phyloP scores from a whole-genome alignment of 768 basidiomycete genomes.

The Suillus cothurnatus region DNA sequence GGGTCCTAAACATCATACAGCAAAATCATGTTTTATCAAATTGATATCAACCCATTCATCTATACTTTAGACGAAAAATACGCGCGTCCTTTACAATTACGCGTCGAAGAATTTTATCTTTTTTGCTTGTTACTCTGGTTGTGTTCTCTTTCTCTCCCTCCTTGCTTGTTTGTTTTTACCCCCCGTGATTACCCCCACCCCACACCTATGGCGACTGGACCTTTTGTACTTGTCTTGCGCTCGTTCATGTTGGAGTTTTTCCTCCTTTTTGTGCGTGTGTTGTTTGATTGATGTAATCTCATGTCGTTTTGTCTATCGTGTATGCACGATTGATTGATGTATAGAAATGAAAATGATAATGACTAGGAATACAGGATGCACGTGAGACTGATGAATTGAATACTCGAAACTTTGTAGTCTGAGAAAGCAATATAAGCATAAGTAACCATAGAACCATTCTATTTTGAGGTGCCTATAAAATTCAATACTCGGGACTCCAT shows the following conservation, averaged over 20 bases:
- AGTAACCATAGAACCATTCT: background rate
- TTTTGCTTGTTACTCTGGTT: background rate
- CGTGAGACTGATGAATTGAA: background rate
- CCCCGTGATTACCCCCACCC: background rate
- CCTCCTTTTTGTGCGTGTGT: background rate
- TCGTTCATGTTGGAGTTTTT: background rate
- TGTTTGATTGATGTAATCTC: constrained; percentile 10
- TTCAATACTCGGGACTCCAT: constrained; percentile 45
- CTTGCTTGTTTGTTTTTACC: background rate
- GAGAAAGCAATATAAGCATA: background rate
- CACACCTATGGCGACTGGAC: background rate
- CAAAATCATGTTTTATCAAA: constrained; percentile 4
- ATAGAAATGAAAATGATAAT: constrained; percentile 2
- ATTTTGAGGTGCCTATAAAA: constrained; percentile 4
- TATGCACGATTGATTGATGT: constrained; percentile 8
- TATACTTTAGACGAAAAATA: constrained; percentile 7
- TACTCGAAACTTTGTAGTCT: background rate
- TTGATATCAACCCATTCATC: background rate
- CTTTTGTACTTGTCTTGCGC: background rate
- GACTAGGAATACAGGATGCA: constrained; percentile 6
- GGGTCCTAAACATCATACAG: background rate
- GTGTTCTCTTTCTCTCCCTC: background rate
- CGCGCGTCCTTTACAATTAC: background rate
- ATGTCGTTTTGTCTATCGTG: constrained; percentile 6
- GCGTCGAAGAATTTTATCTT: background rate